These are phyloP conservation scores for Dictyostelium brefeldianum DNA, from an alignment of 78 protist species.

Conservation along the genomic window DNA sequence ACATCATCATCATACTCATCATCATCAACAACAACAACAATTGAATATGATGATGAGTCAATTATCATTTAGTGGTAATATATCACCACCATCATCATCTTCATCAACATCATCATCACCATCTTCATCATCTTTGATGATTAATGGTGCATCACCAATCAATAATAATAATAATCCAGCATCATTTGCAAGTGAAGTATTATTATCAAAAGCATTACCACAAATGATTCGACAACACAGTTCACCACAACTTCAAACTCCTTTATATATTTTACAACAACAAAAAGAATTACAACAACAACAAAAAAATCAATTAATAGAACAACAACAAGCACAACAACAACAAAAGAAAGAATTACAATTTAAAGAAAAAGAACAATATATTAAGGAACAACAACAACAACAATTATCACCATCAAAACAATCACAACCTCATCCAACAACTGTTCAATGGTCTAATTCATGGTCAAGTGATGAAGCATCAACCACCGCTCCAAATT, in stretches of 20 bases:
- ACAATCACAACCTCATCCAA: constrained; percentile 19
- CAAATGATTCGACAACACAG: constrained; percentile 43
- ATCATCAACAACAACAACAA: background rate
- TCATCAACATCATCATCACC: background rate
- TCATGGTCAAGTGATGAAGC: constrained; percentile 32
- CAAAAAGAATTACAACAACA: constrained; percentile 33
- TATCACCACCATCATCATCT: background rate
- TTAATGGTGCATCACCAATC: too few relatives aligned
- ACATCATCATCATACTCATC: background rate
- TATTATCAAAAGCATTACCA: constrained; percentile 1
- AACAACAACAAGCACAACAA: background rate
- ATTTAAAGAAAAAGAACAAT: background rate
- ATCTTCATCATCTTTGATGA: background rate
- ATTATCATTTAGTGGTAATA: constrained; percentile 9
- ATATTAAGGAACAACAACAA: background rate
- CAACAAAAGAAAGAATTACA: background rate
- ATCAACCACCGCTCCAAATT: background rate
- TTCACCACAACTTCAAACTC: constrained; percentile 25
- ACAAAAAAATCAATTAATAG: background rate
- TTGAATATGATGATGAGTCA: background rate
- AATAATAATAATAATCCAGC: background rate
- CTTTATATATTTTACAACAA: background rate
- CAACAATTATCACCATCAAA: background rate
- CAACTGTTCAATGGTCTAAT: constrained; percentile 30
- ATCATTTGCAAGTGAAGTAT: background rate